Evolutionary conservation across 1,284 basidiomycete genomes (phyloP), one percentile per base, ranked within the genome.

Genomic region (Marasmius oreades): DNA sequence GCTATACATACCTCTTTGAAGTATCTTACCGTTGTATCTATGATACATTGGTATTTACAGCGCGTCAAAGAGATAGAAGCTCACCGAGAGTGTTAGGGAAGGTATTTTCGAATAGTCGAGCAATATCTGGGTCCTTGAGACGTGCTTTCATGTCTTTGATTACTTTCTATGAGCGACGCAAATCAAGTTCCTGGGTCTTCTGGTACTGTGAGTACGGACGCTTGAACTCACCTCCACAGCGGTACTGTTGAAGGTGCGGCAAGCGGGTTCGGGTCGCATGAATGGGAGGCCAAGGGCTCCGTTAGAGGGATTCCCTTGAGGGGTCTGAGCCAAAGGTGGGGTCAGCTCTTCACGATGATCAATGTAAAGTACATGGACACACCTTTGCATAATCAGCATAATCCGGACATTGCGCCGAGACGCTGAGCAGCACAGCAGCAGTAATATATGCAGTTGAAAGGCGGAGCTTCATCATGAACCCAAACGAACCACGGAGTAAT

Each of bases 11-110:
- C 85, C 64, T 76, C 63, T 65, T 77, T 82, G 67, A 84, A 90
- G 63, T 89, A 90, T 67, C 80, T 85, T 51, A 90, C 81, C 6
- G 88, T 89, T 1, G 87, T 90, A 64, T 90, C 88, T 88, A 55
- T 37, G 22, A 24, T 33, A 51, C 18, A 50, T 23, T 28, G 8
- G 36, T 26, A 59, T 8, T 42, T 24, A 22, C 22, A 24, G 44
- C 39, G 4, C 50, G 36, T 34, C 20, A 43, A 34, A 47, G 50
- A 48, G 14, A 43, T 42, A 59, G 8, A 23, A 36, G 20, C 70
- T 55, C 62, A 86, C 87, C 87, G 34, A 90, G 75, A 0, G 88
- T 90, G 62, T 88, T 88, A 1, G 88, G 87, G 64, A 89, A 89
- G 0, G 88, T 84, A 58, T 90, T 90, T 67, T 89, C 88, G 61